Conservation (phyloP, 1,284 basidiomycete genomes). For the Boletus semigastroideus region DNA sequence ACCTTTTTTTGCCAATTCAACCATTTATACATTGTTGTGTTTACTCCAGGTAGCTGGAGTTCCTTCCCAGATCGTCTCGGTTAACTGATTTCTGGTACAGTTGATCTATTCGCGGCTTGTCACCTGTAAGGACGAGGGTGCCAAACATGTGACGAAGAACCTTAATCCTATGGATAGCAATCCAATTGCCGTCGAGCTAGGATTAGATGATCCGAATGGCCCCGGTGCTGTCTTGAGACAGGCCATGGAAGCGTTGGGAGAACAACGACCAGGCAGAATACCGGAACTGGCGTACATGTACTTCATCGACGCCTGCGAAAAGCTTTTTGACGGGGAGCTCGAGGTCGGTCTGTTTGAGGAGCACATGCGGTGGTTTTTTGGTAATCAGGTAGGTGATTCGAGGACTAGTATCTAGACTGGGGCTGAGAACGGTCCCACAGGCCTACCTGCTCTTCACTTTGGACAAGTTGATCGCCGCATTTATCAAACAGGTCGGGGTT, state of each 20-base stretch:
- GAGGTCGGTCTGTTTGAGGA: slow-evolving; percentile 93
- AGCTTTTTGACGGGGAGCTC: slow-evolving; percentile 90
- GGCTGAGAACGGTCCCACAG: slow-evolving; percentile 41
- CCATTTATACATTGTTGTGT: slow-evolving; percentile 88
- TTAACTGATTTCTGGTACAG: slow-evolving; percentile 42
- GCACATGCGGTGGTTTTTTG: slow-evolving; percentile 95
- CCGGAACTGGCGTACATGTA: slow-evolving; percentile 82
- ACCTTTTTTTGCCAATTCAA: slow-evolving; percentile 90
- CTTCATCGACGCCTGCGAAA: slow-evolving; percentile 89
- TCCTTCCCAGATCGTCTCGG: slow-evolving; percentile 2
- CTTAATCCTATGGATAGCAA: slow-evolving; percentile 63
- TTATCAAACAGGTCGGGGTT: slow-evolving; percentile 78
- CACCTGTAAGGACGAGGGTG: slow-evolving; percentile 82
- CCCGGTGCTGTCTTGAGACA: slow-evolving; percentile 65
- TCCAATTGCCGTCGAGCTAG: slow-evolving; percentile 70
- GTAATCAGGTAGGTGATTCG: slow-evolving; percentile 72
- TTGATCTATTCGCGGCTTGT: slow-evolving; percentile 87
- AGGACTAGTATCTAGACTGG: slow-evolving; percentile 2
- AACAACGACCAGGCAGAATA: slow-evolving; percentile 34
- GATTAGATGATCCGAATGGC: slow-evolving; percentile 75
- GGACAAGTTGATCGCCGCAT: slow-evolving; percentile 85
- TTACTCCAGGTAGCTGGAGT: slow-evolving; percentile 69
- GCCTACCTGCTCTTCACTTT: slow-evolving; percentile 89
- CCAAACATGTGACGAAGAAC: slow-evolving; percentile 57
- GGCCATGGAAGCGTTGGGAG: slow-evolving; percentile 52